Conservation (phyloP, 1,284 basidiomycete genomes). For the Neolentinus lepideus region DNA sequence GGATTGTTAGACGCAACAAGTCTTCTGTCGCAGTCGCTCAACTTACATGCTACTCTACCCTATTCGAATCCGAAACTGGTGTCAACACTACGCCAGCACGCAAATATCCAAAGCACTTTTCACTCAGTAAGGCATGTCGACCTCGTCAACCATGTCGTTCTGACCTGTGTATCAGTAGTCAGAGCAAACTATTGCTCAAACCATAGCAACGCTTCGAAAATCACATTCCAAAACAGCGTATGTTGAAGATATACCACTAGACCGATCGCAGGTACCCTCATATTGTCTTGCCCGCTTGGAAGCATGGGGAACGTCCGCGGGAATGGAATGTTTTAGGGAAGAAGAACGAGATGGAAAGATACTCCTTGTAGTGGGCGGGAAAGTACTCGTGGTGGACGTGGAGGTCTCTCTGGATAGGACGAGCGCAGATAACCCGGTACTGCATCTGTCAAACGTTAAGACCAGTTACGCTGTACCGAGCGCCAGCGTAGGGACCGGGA, state of each 20-base stretch:
- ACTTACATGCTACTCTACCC: background rate
- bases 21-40: background rate
- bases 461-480: slow-evolving; percentile 64
- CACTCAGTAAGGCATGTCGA: background rate
- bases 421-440: slow-evolving; percentile 25
- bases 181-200: background rate
- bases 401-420: slow-evolving; percentile 44
- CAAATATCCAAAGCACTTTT: background rate
- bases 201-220: background rate
- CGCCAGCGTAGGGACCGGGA: slow-evolving; percentile 26
- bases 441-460: slow-evolving; percentile 50
- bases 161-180: background rate
- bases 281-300: slow-evolving; percentile 54
- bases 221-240: slow-evolving; percentile 26
- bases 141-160: background rate
- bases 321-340: slow-evolving; percentile 70
- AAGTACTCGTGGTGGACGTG: slow-evolving; percentile 71
- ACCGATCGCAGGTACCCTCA: slow-evolving; percentile 32
- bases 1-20: background rate
- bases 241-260: slow-evolving; percentile 54
- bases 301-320: slow-evolving; percentile 50
- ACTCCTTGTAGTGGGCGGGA: slow-evolving; percentile 61
- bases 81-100: background rate
- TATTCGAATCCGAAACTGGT: background rate
- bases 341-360: slow-evolving; percentile 38